phyloP scores from a whole-genome alignment of 192 early-diverging fungal species.

The Umbelopsis sp. region DNA sequence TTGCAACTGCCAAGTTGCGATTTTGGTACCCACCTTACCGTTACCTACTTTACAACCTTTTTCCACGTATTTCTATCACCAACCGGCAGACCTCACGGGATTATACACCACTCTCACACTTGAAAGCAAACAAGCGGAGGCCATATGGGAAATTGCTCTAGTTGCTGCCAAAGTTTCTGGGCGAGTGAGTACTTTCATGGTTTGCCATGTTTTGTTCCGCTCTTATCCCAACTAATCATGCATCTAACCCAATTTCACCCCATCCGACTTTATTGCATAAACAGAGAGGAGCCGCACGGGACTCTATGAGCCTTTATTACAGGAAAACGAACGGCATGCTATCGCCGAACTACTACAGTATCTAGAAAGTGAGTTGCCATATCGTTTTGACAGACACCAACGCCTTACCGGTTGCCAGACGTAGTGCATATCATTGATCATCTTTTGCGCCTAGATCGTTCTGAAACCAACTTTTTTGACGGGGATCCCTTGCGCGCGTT shows the following conservation, averaged over 20 bases:
- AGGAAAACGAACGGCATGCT: conserved; percentile 72
- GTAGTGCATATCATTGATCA: conserved; percentile 1
- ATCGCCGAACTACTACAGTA: conserved; percentile 67
- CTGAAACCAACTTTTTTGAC: conserved; percentile 81
- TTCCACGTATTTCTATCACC: conserved; percentile 13
- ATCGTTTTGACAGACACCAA: neutral
- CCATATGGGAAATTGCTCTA: conserved; percentile 23
- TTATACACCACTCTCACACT: neutral
- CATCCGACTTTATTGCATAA: conserved; percentile 5
- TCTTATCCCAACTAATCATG: neutral
- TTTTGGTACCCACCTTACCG: neutral
- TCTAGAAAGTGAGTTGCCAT: conserved; percentile 62
- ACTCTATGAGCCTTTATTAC: conserved; percentile 66
- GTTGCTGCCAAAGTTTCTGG: conserved; percentile 22
- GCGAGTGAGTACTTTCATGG: conserved; percentile 15
- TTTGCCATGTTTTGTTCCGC: neutral
- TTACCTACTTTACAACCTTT: neutral
- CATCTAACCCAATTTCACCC: neutral
- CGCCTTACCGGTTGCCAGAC: neutral
- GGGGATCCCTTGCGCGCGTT: conserved; percentile 80
- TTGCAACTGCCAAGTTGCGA: conserved; percentile 7
- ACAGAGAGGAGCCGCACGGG: conserved; percentile 50
- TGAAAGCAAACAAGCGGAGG: conserved; percentile 11
- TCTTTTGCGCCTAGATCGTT: conserved; percentile 58
- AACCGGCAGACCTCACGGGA: conserved; percentile 2